Base-by-base conservation (phyloP, 179 eudicot genomes). In the Heliamphora ciliata region DNA sequence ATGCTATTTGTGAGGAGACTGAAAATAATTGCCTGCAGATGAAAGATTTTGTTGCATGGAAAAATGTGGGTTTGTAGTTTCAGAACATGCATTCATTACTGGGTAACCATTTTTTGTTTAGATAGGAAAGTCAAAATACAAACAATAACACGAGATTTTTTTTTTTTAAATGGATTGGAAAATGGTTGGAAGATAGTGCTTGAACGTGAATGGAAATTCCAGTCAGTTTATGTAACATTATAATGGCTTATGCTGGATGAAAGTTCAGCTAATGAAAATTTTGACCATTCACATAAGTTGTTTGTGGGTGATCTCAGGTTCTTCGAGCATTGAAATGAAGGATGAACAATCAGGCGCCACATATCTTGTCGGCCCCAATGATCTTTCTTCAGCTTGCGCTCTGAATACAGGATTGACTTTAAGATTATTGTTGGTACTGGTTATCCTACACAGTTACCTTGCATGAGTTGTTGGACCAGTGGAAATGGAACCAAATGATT, bases 271-370 rank as follows among this genome's bases (percentile, higher is more conserved):
- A 11, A 8, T 11, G 11, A 58, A 58, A 58, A 58, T 58, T 8
- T 8, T 58, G 60, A 14, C 3, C 9, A 8, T 58, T 58, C 11
- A 58, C 17, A 6, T 7, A 58, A 8, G 11, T 58, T 58, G 60
- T 83, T 78, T 64, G 17, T 67, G 73, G 80, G 75, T 59, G 75
- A 72, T 72, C 58, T 82, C 91, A 92, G 96, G 96, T 76, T 90
- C 96, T 63, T 82, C 91, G 0, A 88, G 88, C 87, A 89, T 91
- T 82, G 90, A 93, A 85, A 86, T 93, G 81, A 91, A 87, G 84
- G 97, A 90, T 74, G 84, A 74, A 6, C 72, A 74, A 65, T 77
- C 95, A 40, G 91, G 88, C 72, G 48, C 80, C 5, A 90, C 79
- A 81, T 88, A 77, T 79, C 70, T 84, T 44, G 87, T 90, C 69